A percentile compares a stretch with the other conserved stretches of the same genome.
Conservation (phyloP, 78 protist species). For the Cyanophora paradoxa region DNA sequence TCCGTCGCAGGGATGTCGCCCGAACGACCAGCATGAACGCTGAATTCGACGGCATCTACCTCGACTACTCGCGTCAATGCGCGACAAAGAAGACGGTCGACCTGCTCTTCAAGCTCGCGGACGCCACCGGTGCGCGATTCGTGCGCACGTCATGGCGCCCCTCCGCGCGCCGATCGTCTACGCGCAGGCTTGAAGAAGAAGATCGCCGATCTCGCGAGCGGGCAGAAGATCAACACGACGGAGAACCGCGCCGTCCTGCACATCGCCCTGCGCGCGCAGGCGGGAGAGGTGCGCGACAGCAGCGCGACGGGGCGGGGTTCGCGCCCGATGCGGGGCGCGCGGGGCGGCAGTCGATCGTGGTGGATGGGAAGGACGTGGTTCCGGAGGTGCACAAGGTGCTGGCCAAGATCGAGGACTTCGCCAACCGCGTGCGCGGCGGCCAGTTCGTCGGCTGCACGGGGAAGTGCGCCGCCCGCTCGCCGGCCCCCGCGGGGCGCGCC, state of each 20-base stretch:
- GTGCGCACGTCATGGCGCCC: no score
- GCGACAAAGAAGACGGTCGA: conserved; percentile 54
- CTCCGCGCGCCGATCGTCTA: conserved; percentile 28
- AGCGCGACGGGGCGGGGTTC: no score
- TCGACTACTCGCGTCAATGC: conserved; percentile 80
- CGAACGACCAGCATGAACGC: no score
- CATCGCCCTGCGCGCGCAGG: conserved; percentile 74
- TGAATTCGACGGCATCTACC: conserved; percentile 28
- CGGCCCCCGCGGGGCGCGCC: no score
- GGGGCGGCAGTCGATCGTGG: conserved; percentile 59
- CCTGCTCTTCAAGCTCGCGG: conserved; percentile 48
- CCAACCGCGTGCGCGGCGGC: conserved; percentile 68
- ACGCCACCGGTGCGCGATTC: conserved; percentile 26
- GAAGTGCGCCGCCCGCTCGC: no score
- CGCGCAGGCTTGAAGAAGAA: conserved; percentile 32
- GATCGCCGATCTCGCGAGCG: conserved; percentile 68
- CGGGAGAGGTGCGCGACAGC: not conserved
- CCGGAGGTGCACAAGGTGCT: conserved; percentile 62
- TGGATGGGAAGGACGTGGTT: conserved; percentile 88
- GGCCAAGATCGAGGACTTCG: conserved; percentile 45
- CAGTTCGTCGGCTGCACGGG: conserved; percentile 82
- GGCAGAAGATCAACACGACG: conserved; percentile 86
- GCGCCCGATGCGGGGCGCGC: no score
- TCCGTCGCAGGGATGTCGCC: no score
- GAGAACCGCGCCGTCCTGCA: conserved; percentile 92